These are phyloP conservation scores for Dendryphion nanum DNA, from an alignment of 2,329 filamentous ascomycete genomes.

Conservation along the genomic window DNA sequence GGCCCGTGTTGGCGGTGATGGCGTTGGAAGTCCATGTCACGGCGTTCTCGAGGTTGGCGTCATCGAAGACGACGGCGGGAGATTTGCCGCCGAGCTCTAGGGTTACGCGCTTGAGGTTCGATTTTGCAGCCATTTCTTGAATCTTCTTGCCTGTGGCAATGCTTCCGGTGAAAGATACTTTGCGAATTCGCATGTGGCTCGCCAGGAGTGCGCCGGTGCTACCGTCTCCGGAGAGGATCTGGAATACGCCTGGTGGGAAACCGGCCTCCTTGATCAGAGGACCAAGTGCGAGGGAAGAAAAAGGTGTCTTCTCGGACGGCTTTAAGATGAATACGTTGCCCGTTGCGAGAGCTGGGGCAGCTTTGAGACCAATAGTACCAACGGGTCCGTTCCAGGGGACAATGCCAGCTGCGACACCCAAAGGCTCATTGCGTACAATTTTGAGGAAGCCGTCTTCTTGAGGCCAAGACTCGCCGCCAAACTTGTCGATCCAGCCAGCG, in stretches of 20 bases:
- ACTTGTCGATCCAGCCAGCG: slow-evolving; percentile 34
- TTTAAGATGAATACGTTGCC: slow-evolving; percentile 40
- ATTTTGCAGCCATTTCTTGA: slow-evolving; percentile 40
- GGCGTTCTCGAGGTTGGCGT: slow-evolving; percentile 44
- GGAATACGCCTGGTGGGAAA: slow-evolving; percentile 43
- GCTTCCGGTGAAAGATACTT: slow-evolving; percentile 44
- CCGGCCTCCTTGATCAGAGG: slow-evolving; percentile 36
- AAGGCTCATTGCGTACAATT: slow-evolving; percentile 42
- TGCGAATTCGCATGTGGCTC: slow-evolving; percentile 39
- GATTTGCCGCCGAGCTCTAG: slow-evolving; percentile 47
- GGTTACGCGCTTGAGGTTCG: slow-evolving; percentile 44
- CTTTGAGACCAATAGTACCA: slow-evolving; percentile 38
- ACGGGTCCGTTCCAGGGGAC: slow-evolving; percentile 45
- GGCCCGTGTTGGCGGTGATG: slow-evolving; percentile 39
- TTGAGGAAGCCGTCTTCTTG: slow-evolving; percentile 48
- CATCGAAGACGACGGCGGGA: slow-evolving; percentile 46
- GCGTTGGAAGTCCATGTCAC: slow-evolving; percentile 34
- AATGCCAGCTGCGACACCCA: slow-evolving; percentile 44
- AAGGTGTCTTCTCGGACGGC: slow-evolving; percentile 37
- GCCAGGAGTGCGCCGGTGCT: slow-evolving; percentile 38
- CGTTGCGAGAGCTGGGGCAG: slow-evolving; percentile 34
- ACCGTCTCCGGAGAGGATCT: slow-evolving; percentile 39
- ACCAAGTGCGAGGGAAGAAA: slow-evolving; percentile 32
- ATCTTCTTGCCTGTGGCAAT: slow-evolving; percentile 40
- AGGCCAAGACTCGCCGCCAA: slow-evolving; percentile 37